Conservation (phyloP, 441 rosid species). For the Pelargonium citronellum region DNA sequence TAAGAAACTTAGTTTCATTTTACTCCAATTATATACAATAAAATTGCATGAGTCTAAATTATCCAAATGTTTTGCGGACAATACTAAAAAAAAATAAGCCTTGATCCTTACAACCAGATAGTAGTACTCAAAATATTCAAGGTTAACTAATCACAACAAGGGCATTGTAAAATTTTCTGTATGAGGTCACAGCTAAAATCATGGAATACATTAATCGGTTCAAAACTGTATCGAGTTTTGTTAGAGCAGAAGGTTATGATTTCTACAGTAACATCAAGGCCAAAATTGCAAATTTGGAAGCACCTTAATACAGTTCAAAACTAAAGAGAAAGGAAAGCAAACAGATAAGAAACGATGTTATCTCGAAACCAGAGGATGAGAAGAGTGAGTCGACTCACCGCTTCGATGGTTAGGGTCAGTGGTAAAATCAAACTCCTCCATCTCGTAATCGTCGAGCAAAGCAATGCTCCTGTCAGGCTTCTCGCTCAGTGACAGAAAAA, state of each 20-base stretch:
- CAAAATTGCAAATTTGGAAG: background rate
- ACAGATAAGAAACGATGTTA: background rate
- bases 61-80: background rate
- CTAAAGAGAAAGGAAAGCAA: no score
- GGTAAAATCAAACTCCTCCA: background rate
- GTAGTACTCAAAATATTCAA: background rate
- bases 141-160: background rate
- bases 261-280: background rate
- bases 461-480: conserved; percentile 6
- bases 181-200: background rate
- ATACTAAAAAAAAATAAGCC: background rate
- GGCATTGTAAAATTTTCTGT: background rate
- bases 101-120: background rate
- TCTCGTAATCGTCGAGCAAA: background rate
- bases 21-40: background rate
- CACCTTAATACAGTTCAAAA: no score
- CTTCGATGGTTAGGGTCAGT: conserved; percentile 5
- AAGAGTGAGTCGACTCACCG: conserved; percentile 5
- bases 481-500: background rate
- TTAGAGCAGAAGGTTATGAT: background rate
- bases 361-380: background rate
- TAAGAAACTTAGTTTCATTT: no score
- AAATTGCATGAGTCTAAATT: background rate
- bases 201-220: background rate
- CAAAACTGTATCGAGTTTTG: background rate